phyloP scores from a whole-genome alignment of 306 rosid species.

The Coriaria nepalensis region DNA sequence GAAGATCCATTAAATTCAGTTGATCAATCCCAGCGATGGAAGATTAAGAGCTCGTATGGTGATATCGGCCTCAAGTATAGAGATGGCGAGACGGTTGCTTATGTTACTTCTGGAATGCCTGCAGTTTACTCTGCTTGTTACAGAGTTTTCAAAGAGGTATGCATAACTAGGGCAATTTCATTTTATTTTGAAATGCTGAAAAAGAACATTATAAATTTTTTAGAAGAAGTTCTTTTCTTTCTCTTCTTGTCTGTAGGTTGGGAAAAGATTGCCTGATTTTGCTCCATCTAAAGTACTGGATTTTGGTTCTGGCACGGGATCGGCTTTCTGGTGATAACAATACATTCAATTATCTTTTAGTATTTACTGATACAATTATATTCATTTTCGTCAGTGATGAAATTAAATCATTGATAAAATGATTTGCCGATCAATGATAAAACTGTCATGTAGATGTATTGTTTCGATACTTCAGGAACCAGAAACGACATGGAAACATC shows the following conservation, averaged over 20 bases:
- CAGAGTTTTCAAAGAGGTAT: slow-evolving; percentile 83
- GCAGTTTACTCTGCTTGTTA: slow-evolving; percentile 88
- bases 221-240: not conserved
- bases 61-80: slow-evolving; percentile 66
- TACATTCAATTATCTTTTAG: slow-evolving; percentile 10
- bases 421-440: no score
- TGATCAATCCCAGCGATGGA: slow-evolving; percentile 77
- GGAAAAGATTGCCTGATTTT: slow-evolving; percentile 72
- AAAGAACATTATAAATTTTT: not conserved
- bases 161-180: not conserved
- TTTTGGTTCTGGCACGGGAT: slow-evolving; percentile 94
- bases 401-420: no score
- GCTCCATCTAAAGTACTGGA: slow-evolving; percentile 67
- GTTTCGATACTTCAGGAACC: no score
- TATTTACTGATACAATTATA: no score
- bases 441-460: no score
- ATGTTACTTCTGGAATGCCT: slow-evolving; percentile 90
- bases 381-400: no score
- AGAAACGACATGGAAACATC: no score
- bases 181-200: not conserved
- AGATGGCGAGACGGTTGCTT: slow-evolving; percentile 71
- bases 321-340: slow-evolving; percentile 74
- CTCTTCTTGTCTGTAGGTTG: slow-evolving; percentile 34
- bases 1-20: slow-evolving; percentile 68
- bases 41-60: slow-evolving; percentile 77